Base-by-base conservation (phyloP, 768 basidiomycete species). In the Russula griseocarnosa region DNA sequence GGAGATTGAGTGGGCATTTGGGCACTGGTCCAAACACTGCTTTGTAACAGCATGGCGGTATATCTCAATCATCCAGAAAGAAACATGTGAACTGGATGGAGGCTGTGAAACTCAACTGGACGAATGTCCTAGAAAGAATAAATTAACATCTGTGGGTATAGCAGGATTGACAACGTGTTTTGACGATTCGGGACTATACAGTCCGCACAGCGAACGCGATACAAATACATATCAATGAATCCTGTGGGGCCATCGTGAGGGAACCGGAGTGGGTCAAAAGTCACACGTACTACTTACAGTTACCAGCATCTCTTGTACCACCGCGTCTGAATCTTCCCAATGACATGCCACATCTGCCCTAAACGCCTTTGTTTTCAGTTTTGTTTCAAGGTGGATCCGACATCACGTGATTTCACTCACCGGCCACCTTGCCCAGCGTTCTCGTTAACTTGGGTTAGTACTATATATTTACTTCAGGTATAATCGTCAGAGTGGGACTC, bases 281-380 rank as follows among this genome's bases (percentile, higher is more conserved):
- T 59, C n/a, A 51, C 38, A 65, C 49, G 42, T 60, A 63, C 58
- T 57, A 77, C 88, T 66, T 75, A 92, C 91, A 71, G 90, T 94
- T 53, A 80, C 79, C 76, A 82, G 91, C 72, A 93, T 79, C 75
- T 93, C 91, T 73, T 90, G 86, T 47, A 85, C 81, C 63, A 91
- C 85, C 56, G 81, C 78, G 71, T 94, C 92, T 58, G 83, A 82
- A 67, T 93, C 91, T 77, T 94, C 91, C 91, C 91, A 94, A 71
- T 94, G 92, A 66, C 88, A 91, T 55, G 81, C 82, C 76, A 94
- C 83, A 73, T 90, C 89, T 53, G 87, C 89, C 69, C 91, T 92
- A 44, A 55, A 40, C 54, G 22, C 57, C 32, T 61, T 62, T 60
- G 32, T 60, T 62, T 60, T 63, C 60, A 61, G n/a, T 7, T 36